Evolutionary conservation across 331 rosid genomes (phyloP).

Genomic region (Phaseolus coccineus): DNA sequence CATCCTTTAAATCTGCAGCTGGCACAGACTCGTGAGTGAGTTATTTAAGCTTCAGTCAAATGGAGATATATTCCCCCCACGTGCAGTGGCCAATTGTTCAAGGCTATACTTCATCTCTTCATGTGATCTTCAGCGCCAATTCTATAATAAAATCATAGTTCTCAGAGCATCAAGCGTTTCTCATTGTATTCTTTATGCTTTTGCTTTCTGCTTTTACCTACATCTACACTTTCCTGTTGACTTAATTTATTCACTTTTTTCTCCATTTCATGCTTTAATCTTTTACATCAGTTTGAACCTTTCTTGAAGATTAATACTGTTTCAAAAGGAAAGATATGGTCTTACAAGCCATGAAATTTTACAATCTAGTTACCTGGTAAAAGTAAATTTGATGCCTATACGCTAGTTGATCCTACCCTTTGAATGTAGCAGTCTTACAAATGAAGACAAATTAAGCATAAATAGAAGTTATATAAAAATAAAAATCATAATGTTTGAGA

Average conservation of each 20-base stretch:
- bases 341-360: conserved; percentile 10
- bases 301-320: background rate
- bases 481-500: conserved; percentile 36
- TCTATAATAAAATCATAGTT: conserved; percentile 43
- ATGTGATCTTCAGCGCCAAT: conserved; percentile 53
- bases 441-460: conserved; percentile 32
- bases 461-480: conserved; percentile 12
- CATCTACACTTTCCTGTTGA: conserved; percentile 43
- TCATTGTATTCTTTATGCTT: conserved; percentile 26
- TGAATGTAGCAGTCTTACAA: conserved; percentile 9
- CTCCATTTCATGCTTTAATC: conserved; percentile 20
- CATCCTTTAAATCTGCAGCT: conserved; percentile 42
- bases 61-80: conserved; percentile 54
- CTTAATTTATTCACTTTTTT: conserved; percentile 18
- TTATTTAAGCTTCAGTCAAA: conserved; percentile 48
- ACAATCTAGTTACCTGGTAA: background rate
- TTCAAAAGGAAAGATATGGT: background rate
- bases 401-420: conserved; percentile 23
- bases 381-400: conserved; percentile 2
- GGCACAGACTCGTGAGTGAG: conserved; percentile 49
- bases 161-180: conserved; percentile 32
- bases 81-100: conserved; percentile 52
- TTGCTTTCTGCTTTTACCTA: conserved; percentile 35
- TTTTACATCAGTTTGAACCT: background rate
- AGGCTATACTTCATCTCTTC: conserved; percentile 41